Percentiles rank a stretch among this genome's conserved stretches.
Conservation (phyloP, 306 rosid species). For the Gillenia trifoliata region DNA sequence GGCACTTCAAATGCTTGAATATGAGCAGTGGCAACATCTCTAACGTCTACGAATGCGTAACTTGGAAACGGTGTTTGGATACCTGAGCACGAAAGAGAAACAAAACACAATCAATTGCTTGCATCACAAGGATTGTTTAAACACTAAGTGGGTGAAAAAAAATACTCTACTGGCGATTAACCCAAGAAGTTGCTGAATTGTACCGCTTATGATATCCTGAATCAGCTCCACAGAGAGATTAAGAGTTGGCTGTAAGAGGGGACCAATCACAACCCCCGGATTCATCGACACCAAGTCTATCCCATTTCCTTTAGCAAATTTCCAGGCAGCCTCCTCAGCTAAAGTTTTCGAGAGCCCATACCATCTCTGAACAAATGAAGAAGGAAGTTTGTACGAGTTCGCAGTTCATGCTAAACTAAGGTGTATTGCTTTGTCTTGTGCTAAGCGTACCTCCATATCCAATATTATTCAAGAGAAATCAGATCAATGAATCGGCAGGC, state of each 20-base stretch:
- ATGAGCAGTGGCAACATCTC: not conserved
- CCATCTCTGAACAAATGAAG: slow-evolving; percentile 7
- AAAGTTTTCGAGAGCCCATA: slow-evolving; percentile 18
- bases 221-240: not conserved
- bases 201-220: slow-evolving; percentile 1
- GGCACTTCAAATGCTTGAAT: not conserved
- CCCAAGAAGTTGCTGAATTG: too few relatives aligned
- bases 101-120: too few relatives aligned
- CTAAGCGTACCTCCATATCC: too few relatives aligned
- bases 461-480: too few relatives aligned
- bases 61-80: too few relatives aligned
- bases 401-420: too few relatives aligned
- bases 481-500: too few relatives aligned
- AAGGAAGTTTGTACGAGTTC: not conserved
- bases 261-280: slow-evolving; percentile 20
- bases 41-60: not conserved
- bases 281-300: slow-evolving; percentile 14
- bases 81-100: too few relatives aligned
- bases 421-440: too few relatives aligned
- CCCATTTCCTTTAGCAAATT: slow-evolving; percentile 19
- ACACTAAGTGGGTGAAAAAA: not conserved
- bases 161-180: too few relatives aligned
- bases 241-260: slow-evolving; percentile 20
- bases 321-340: slow-evolving; percentile 25
- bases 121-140: not conserved